Evolutionary conservation across 73 alveolate species (phyloP).

Genomic region (Stentor roeselii): DNA sequence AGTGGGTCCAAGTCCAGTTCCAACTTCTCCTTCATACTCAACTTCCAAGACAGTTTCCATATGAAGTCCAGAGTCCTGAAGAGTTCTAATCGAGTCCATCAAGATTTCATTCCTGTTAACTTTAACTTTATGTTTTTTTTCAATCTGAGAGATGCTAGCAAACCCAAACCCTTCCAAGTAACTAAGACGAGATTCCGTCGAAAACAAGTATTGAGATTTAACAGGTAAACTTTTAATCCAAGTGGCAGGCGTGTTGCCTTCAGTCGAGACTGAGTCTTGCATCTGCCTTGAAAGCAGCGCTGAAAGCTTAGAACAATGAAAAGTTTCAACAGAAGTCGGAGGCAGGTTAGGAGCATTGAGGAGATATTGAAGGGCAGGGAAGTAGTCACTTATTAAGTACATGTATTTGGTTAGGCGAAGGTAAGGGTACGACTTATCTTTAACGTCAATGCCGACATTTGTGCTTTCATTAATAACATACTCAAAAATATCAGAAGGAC

Average conservation of each 20-base stretch:
- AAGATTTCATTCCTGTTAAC: not conserved
- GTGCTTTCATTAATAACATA: not conserved
- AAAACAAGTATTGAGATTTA: not conserved
- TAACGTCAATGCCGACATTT: conserved; percentile 6
- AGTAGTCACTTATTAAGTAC: not conserved
- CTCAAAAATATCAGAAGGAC: not conserved
- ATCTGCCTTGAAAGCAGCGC: not conserved
- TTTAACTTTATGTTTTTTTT: not conserved
- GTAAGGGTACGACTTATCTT: not conserved
- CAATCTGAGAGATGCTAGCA: not conserved
- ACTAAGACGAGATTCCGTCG: not conserved
- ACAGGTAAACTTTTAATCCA: not conserved
- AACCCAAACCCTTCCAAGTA: not conserved
- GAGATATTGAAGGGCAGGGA: not conserved
- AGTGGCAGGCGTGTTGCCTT: not conserved
- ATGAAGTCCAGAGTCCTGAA: not conserved
- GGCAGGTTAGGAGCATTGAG: not conserved
- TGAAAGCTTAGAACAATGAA: not conserved
- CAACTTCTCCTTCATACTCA: conserved; percentile 28
- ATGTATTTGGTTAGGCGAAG: not conserved
- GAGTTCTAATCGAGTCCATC: not conserved
- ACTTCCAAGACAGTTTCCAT: not conserved
- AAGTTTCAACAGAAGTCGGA: not conserved
- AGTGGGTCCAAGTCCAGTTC: conserved; percentile 29
- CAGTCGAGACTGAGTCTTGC: not conserved